Base-by-base conservation (phyloP, 2,329 filamentous ascomycete genomes). In the Corinectria fuckeliana region DNA sequence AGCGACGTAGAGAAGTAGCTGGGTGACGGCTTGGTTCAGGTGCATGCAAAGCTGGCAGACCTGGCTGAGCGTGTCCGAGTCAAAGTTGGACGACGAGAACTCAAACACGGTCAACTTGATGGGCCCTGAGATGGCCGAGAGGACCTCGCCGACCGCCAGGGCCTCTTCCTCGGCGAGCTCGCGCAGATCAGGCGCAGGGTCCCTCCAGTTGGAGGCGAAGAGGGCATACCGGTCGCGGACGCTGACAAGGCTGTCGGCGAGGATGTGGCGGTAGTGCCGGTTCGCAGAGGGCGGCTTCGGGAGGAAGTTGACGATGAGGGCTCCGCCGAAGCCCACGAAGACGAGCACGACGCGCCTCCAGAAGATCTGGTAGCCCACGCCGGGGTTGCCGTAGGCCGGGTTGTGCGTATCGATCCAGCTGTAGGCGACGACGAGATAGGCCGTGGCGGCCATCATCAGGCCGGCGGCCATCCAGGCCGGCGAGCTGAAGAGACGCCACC, bases 341-440 rank as follows among this genome's bases (percentile, higher is more conserved):
- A 62, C 60, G 3, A 58, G 56, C 8, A 62, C 47, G 20, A 59
- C 2, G 4, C 60, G 47, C 14, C 39, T 52, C 56, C 56, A 62
- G 39, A 62, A 62, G 0, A 58, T 56, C 13, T 55, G 32, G 26
- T 62, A 62, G 38, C 57, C 60, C 5, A 53, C 39, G 5, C 52
- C 53, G 30, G 53, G 60, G 4, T 57, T 67, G 2, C 64, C 64
- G 4, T 67, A 67, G 13, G 39, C 44, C 0, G 60, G 59, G 7
- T 61, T 63, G 9, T 67, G 64, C 1, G 61, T 67, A 4, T 67
- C 64, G 0, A 67, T 60, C 64, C 64, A 67, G 18, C 64, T 67
- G 25, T 67, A 67, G 2, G 62, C 62, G 2, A 56, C 39, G 1
- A 67, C 64, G 50, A 67, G 61, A 21, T 57, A 67, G 42, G 64